A percentile compares a stretch with the other conserved stretches of the same genome.
These are phyloP conservation scores for Ustilago vetiveriae DNA, from an alignment of 1,284 basidiomycete species.

Conservation along the genomic window DNA sequence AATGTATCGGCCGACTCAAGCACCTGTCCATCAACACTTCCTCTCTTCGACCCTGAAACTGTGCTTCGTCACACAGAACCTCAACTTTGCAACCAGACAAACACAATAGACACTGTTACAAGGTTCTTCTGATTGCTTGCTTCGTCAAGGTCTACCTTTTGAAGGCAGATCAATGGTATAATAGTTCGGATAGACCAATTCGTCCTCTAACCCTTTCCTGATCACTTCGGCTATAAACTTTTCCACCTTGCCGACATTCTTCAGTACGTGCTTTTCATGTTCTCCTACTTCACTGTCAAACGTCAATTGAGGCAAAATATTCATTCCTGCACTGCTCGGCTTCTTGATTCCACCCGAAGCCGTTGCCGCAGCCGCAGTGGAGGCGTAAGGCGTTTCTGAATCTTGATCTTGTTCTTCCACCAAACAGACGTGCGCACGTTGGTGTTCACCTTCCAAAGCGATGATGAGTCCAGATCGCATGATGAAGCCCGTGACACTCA, in stretches of 20 bases:
- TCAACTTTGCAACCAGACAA: no score
- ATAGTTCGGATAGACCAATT: constrained; percentile 65
- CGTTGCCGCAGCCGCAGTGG: neutral
- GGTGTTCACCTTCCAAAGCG: constrained; percentile 83
- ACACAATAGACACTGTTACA: neutral
- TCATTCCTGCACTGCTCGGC: constrained; percentile 72
- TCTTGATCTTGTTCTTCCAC: constrained; percentile 48
- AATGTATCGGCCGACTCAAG: no score
- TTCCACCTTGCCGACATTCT: constrained; percentile 96
- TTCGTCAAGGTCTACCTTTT: neutral
- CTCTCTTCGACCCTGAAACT: no score
- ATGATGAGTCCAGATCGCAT: constrained; percentile 87
- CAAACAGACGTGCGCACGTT: constrained; percentile 85
- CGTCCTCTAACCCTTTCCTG: constrained; percentile 83
- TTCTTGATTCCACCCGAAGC: constrained; percentile 1
- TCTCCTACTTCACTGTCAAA: constrained; percentile 98
- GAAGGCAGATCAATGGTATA: constrained; percentile 63
- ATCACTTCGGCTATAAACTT: constrained; percentile 94
- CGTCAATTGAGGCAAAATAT: constrained; percentile 86
- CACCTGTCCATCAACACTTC: no score
- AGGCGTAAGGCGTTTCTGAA: constrained; percentile 7
- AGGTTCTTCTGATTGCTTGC: no score
- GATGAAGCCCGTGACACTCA: constrained; percentile 85
- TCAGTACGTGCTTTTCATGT: constrained; percentile 91
- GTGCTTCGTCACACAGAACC: no score